phyloP scores from a whole-genome alignment of 1,139 yeast genomes.

The Yamadazyma songkhlaensis region DNA sequence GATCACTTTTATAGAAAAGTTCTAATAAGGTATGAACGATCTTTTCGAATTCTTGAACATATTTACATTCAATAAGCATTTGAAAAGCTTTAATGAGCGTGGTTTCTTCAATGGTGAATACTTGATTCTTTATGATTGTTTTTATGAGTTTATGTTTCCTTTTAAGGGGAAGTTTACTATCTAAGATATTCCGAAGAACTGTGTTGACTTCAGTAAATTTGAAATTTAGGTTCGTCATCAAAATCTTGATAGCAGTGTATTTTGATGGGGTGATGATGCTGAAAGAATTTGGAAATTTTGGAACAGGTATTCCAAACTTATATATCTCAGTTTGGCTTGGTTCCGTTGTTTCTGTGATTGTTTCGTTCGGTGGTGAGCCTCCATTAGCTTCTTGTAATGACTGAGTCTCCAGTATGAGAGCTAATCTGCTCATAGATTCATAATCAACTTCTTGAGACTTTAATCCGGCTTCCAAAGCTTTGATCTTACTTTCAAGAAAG shows the following conservation, averaged over 20 bases:
- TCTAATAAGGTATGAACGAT: constrained; percentile 10
- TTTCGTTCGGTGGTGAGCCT: too few relatives aligned
- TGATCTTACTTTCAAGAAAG: constrained; percentile 11
- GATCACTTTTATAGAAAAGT: constrained; percentile 9
- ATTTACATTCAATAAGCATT: constrained; percentile 7
- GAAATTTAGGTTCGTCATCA: constrained; percentile 14
- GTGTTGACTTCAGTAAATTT: constrained; percentile 14
- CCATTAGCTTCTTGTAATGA: constrained; percentile 7
- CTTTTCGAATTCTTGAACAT: constrained; percentile 10
- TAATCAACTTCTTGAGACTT: constrained; percentile 7
- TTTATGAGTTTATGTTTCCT: constrained; percentile 5
- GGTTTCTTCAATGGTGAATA: constrained; percentile 4
- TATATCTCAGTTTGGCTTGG: background rate
- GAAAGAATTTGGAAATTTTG: constrained; percentile 8
- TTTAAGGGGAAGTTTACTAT: constrained; percentile 4
- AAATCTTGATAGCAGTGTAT: constrained; percentile 12
- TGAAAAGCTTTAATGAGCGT: constrained; percentile 8
- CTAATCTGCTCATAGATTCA: constrained; percentile 14
- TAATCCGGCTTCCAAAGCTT: constrained; percentile 9
- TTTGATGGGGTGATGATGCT: constrained; percentile 14
- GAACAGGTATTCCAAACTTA: constrained; percentile 6
- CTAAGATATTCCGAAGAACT: constrained; percentile 8
- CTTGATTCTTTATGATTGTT: constrained; percentile 4
- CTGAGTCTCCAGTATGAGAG: constrained; percentile 7
- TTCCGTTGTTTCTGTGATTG: background rate